Evolutionary conservation across 352 stramenopile species (phyloP), one percentile per base, ranked within the genome.

Genomic region (Phytophthora ramorum): DNA sequence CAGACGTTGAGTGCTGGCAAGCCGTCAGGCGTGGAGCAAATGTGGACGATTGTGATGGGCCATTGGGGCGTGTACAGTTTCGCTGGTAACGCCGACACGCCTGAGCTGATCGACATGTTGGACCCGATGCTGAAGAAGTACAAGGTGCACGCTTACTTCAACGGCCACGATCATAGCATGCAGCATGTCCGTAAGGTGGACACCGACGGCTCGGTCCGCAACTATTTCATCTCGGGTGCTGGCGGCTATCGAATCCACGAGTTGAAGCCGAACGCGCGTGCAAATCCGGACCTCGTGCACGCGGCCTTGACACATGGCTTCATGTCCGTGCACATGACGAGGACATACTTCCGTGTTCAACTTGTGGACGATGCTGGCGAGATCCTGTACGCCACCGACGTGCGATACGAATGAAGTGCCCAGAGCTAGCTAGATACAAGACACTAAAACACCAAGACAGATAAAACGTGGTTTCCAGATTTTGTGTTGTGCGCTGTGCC

Each of bases 61-160:
- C 88, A 96, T 63, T 96, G 88, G 88, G 88, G 69, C 2, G 81
- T 96, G 17, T 93, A 92, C 73, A 95, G 86, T 61, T 95, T 86
- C 34, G 88, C 88, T 2, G 88, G 88, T 7, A 96, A 96, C 44
- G 87, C 76, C 12, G 76, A 92, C 59, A 96, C 88, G 3, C 73
- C 76, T 0, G 86, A 96, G 67, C 64, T 96, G 9, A 95, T 96
- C 50, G 54, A 78, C 10, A 71, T 71, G 41, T 71, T 96, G 30
- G 78, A 93, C 22, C 88, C 88, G 34, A 58, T 96, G 46, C 59
- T 96, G 9, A 74, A 85, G 35, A 93, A 92, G 71, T 83, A 96
- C 69, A 82, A 87, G 7, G 88, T 96, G 10, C 85, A 96, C 56
- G 87, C 86, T 38, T 96, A 96, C 69, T 94, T 96, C 57, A 96